Evolutionary conservation across 345 rosid species (phyloP), one percentile per base, ranked within the genome.

Genomic region (Camelina neglecta): DNA sequence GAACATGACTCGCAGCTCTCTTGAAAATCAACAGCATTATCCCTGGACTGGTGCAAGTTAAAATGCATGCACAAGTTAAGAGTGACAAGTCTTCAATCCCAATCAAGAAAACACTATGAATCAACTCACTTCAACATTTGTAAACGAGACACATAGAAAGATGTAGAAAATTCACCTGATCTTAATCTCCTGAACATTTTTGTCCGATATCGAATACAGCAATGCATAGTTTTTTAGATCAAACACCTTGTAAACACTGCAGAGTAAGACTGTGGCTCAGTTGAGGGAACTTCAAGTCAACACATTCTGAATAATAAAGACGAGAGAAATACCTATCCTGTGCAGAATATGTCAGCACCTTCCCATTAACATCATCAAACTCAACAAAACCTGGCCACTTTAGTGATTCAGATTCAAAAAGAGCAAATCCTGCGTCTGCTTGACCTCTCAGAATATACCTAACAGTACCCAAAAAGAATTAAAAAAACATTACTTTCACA

Each of bases 361-460:
- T 89, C 57, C 91, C 95, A 79, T 89, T 91, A 49, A 89, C 97
- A 84, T 91, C 95, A 82, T 89, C 95, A 79, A 91, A 91, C 86
- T 89, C 97, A 24, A 89, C 95, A 79, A 89, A 91, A 64, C 97
- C 95, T 60, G 97, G 97, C 97, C 97, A 91, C 72, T 91, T 91
- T 70, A 91, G 74, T 11, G 97, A 89, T 72, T 89, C 95, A 0
- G 93, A 89, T 47, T 92, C 97, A 71, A 92, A 89, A 72, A 86
- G 91, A 29, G 93, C 72, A 89, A 89, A 91, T 18, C 97, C 97
- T 38, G 91, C 90, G 62, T 87, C 90, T 0, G 94, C 86, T 73
- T 88, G 82, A 47, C 87, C 90, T 62, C 90, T 84, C 65, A 87
- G 75, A 68, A 91, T 89, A 85, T 89, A 89, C 86, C 96, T 88